Percentiles rank a stretch among this genome's conserved stretches.
These are phyloP conservation scores for Boletus tomentosulus DNA, from an alignment of 768 basidiomycete species.

Conservation along the genomic window DNA sequence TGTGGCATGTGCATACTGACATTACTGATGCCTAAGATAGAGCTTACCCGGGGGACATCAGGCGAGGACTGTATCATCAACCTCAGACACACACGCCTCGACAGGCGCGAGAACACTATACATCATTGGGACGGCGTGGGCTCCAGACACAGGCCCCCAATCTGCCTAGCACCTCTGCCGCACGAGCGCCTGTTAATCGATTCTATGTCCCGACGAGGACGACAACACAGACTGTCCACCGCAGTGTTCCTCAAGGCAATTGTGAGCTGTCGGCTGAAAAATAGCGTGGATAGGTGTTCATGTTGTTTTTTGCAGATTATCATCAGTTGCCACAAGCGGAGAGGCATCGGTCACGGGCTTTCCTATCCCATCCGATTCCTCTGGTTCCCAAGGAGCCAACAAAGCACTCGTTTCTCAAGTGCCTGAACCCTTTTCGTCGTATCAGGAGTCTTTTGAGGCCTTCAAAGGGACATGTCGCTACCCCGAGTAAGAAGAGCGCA, in stretches of 20 bases:
- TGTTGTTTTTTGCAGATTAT: constrained; percentile 5
- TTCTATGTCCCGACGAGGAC: neutral
- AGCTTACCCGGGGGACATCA: neutral
- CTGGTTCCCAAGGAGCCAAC: neutral
- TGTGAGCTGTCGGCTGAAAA: constrained; percentile 2
- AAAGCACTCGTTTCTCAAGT: constrained; percentile 3
- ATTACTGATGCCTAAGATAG: constrained; percentile 2
- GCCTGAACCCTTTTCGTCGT: constrained; percentile 12
- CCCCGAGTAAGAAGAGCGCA: constrained; percentile 8
- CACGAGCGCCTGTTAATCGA: neutral
- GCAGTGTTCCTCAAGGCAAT: neutral
- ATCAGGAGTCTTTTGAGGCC: neutral
- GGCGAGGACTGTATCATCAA: neutral
- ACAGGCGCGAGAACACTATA: neutral
- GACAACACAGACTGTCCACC: neutral
- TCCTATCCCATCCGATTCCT: constrained; percentile 1
- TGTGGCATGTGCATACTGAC: neutral
- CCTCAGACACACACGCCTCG: neutral
- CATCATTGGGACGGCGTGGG: neutral
- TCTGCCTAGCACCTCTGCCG: neutral
- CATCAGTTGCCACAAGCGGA: neutral
- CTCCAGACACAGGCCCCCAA: neutral
- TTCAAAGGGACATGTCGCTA: neutral
- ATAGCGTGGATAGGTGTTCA: neutral
- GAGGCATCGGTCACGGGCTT: neutral